These are phyloP conservation scores for Linnemannia zychae DNA, from an alignment of 192 early-diverging fungal genomes.

Conservation along the genomic window DNA sequence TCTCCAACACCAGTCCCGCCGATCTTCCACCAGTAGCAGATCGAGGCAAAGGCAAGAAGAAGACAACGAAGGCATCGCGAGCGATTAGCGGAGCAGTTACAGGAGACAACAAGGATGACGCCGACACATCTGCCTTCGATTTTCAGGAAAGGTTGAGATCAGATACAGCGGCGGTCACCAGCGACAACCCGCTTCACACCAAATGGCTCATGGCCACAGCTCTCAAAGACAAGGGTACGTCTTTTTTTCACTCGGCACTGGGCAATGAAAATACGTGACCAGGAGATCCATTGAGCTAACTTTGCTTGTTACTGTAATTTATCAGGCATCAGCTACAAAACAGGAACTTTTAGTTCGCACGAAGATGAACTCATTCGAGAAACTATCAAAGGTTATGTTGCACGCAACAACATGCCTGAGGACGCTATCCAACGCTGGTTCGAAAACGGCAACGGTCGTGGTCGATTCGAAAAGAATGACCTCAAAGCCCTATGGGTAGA, in stretches of 20 bases:
- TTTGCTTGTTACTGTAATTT: neutral
- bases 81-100: neutral
- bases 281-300: too few relatives aligned
- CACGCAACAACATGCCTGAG: slow-evolving; percentile 46
- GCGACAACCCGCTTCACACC: slow-evolving; percentile 48
- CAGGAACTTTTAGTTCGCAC: slow-evolving; percentile 50
- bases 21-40: neutral
- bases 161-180: slow-evolving; percentile 28
- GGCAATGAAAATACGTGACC: neutral
- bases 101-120: neutral
- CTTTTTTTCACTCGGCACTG: neutral
- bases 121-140: neutral
- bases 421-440: slow-evolving; percentile 55
- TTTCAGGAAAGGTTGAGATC: neutral
- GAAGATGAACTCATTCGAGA: slow-evolving; percentile 48
- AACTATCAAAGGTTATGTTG: slow-evolving; percentile 45
- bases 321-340: slow-evolving; percentile 44
- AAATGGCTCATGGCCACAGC: slow-evolving; percentile 57
- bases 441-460: slow-evolving; percentile 49
- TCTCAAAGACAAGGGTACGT: slow-evolving; percentile 45
- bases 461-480: slow-evolving; percentile 54
- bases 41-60: neutral
- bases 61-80: neutral
- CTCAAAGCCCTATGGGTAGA: slow-evolving; percentile 53
- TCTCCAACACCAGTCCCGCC: neutral